Evolutionary conservation across 2,329 filamentous ascomycete species (phyloP), one percentile per base, ranked within the genome.

Genomic region (Juglanconis juglandina): DNA sequence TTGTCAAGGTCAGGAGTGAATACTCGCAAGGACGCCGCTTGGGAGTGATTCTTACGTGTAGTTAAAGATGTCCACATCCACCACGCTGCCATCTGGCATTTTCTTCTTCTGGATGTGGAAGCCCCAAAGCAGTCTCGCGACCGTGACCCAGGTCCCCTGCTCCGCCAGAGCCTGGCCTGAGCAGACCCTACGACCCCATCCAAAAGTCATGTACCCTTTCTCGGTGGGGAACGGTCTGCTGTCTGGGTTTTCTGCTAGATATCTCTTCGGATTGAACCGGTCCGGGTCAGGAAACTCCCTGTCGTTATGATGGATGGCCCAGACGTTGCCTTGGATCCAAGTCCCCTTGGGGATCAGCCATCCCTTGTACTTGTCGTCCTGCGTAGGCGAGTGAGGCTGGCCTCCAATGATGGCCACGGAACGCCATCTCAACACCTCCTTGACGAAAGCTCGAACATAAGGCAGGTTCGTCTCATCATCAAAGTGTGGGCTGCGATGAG

Each of bases 91-190:
- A 35, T 71, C 61, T 1, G 69, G 47, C 34, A 73, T 72, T 58
- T 58, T 68, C 60, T 74, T 72, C 64, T 72, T 75, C 61, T 73
- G 68, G 59, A 86, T 79, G 58, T 76, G 74, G 66, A 86, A 87
- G 0, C 76, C 83, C 82, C 84, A 87, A 6, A 87, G 72, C 34
- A 86, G 66, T 13, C 84, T 72, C 8, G 81, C 80, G 49, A 87
- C 75, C 0, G 80, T 84, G 66, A 87, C 79, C 76, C 82, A 86
- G 0, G 82, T 82, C 5, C 83, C 82, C 66, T 85, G 81, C 69
- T 87, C 84, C 1, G 84, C 84, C 17, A 87, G 71, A 2, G 76
- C 79, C 66, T 83, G 77, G 1, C 82, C 82, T 49, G 76, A 78
- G 68, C 82, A 85, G 3, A 82, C 79, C 5, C 82, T 70, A 3